Percentiles rank a stretch among this genome's conserved stretches.
Evolutionary conservation across 129 eudicot species (phyloP).

Genomic region (Lonicera japonica): DNA sequence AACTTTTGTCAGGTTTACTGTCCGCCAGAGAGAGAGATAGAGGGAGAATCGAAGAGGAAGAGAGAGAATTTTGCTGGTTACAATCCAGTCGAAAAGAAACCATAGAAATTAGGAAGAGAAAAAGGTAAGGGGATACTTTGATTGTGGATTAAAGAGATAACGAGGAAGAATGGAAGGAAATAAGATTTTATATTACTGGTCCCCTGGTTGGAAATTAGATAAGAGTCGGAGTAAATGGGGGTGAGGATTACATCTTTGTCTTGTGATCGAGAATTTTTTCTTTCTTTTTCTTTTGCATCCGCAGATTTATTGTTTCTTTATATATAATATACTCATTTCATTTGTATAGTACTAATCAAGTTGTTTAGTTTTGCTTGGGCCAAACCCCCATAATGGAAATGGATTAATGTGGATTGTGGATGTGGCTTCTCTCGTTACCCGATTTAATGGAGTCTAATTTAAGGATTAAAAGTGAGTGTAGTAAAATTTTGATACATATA

Average conservation of each 20-base stretch:
- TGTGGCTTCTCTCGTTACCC: no score
- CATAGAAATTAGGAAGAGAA: not conserved
- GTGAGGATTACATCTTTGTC: slow-evolving; percentile 39
- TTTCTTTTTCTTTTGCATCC: no score
- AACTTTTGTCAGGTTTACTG: slow-evolving; percentile 9
- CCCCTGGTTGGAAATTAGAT: slow-evolving; percentile 13
- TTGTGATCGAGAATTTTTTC: slow-evolving; percentile 10
- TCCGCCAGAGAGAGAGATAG: not conserved
- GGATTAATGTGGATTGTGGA: no score
- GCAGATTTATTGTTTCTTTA: no score
- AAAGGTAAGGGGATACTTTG: not conserved
- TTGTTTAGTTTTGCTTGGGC: no score
- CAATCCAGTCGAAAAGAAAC: not conserved
- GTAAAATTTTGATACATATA: no score
- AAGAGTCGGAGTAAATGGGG: not conserved
- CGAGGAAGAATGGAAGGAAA: slow-evolving; percentile 4
- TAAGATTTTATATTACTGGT: slow-evolving; percentile 10
- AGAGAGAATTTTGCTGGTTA: not conserved
- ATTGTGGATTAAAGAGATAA: not conserved
- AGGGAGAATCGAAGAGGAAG: no score
- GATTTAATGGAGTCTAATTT: no score
- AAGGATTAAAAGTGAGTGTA: no score
- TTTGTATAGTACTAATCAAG: not conserved
- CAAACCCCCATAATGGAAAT: no score
- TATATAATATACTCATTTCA: not conserved